These are phyloP conservation scores for Arachnomyces sp. DNA, from an alignment of 2,329 filamentous ascomycete species.

Conservation along the genomic window DNA sequence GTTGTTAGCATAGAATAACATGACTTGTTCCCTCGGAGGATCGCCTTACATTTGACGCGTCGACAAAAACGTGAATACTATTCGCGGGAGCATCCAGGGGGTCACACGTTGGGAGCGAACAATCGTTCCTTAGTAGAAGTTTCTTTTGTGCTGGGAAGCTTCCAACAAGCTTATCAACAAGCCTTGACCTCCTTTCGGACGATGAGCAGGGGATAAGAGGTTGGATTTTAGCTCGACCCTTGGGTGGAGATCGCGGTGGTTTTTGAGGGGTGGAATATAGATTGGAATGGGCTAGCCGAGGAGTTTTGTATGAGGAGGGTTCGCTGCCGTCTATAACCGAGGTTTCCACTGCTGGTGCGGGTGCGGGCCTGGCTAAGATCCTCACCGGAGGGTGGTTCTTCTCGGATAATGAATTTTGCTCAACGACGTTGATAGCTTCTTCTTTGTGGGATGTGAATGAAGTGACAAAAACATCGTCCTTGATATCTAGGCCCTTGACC, in stretches of 20 bases:
- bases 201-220: constrained; percentile 7
- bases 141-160: constrained; percentile 17
- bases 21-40: not conserved
- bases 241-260: not conserved
- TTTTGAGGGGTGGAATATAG: no score
- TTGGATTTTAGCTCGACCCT: constrained; percentile 5
- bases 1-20: not conserved
- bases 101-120: constrained; percentile 19
- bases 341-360: no score
- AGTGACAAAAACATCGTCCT: no score
- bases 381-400: no score
- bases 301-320: no score
- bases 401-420: no score
- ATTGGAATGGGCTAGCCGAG: no score
- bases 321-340: no score
- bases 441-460: no score
- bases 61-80: constrained; percentile 44
- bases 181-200: constrained; percentile 13
- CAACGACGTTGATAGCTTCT: no score
- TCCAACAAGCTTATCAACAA: constrained; percentile 17
- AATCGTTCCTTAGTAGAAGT: constrained; percentile 15
- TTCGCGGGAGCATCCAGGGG: constrained; percentile 18
- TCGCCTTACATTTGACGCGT: constrained; percentile 40
- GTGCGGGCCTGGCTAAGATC: no score
- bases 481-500: no score